These are phyloP conservation scores for Talaromyces atroroseus DNA, from an alignment of 2,329 filamentous ascomycete species.

Conservation along the genomic window DNA sequence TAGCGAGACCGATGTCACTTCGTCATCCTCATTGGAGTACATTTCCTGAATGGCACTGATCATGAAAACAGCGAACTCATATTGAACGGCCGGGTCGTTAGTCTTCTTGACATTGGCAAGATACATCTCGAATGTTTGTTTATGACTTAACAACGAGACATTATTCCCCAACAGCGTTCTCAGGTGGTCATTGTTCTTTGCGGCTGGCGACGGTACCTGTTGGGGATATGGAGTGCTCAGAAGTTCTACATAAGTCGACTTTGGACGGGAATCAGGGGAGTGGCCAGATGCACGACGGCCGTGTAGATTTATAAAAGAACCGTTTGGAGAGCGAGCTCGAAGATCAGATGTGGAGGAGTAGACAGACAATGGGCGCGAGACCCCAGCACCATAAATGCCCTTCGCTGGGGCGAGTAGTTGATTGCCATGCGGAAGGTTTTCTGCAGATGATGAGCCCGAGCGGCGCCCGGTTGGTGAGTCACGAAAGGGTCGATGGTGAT, in stretches of 20 bases:
- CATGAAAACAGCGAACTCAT: conserved; percentile 93
- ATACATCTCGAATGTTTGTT: conserved; percentile 97
- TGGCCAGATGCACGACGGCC: conserved; percentile 46
- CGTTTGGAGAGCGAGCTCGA: conserved; percentile 51
- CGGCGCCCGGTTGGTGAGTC: conserved; percentile 17
- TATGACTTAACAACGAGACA: conserved; percentile 81
- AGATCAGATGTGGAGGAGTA: conserved; percentile 71
- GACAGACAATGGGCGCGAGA: conserved; percentile 67
- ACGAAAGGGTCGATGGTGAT: conserved; percentile 47
- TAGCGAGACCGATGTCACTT: conserved; percentile 18
- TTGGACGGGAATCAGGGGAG: conserved; percentile 52
- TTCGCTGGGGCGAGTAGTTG: conserved; percentile 57
- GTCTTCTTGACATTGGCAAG: conserved; percentile 96
- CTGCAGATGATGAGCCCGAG: conserved; percentile 34
- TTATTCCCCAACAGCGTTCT: conserved; percentile 77
- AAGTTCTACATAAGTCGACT: conserved; percentile 59
- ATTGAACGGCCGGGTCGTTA: conserved; percentile 81
- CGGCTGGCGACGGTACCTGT: conserved; percentile 58
- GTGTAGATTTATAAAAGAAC: conserved; percentile 42
- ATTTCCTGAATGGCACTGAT: conserved; percentile 82
- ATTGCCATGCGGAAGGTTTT: conserved; percentile 49
- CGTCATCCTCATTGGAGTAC: conserved; percentile 41
- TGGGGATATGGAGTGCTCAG: conserved; percentile 72
- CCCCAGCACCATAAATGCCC: conserved; percentile 45
- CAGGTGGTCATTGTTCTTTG: conserved; percentile 75